phyloP scores from a whole-genome alignment of 495 filamentous ascomycete genomes.

The Hypoxylon cercidicola region DNA sequence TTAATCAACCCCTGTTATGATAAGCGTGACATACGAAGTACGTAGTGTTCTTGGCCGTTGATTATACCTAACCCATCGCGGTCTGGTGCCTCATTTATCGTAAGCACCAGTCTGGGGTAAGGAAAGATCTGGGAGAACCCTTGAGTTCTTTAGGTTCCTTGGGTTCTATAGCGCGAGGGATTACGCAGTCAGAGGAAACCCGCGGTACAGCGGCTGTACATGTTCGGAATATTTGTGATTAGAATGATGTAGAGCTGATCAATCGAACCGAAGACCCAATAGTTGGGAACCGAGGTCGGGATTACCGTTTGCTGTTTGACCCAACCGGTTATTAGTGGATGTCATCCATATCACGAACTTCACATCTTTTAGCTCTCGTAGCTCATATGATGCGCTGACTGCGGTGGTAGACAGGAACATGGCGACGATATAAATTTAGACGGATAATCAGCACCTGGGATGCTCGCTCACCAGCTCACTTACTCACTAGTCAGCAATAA shows the following conservation, averaged over 20 bases:
- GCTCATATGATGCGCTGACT: slow-evolving; percentile 40
- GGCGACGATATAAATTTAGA: slow-evolving; percentile 17
- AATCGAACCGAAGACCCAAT: slow-evolving; percentile 14
- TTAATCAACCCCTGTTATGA: slow-evolving; percentile 8
- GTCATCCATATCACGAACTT: slow-evolving; percentile 20
- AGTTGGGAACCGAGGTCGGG: slow-evolving; percentile 26
- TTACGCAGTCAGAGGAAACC: slow-evolving; percentile 17
- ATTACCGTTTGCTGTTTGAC: slow-evolving; percentile 21
- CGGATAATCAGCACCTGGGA: slow-evolving; percentile 23
- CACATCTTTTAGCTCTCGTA: slow-evolving; percentile 19
- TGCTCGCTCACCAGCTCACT: background rate
- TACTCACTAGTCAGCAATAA: slow-evolving; percentile 21
- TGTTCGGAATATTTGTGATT: slow-evolving; percentile 7
- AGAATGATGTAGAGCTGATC: slow-evolving; percentile 22
- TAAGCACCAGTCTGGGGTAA: slow-evolving; percentile 47
- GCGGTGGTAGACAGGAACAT: slow-evolving; percentile 6
- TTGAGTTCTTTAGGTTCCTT: slow-evolving; percentile 8
- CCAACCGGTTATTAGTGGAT: slow-evolving; percentile 17
- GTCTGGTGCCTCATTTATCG: slow-evolving; percentile 40
- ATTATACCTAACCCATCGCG: slow-evolving; percentile 43
- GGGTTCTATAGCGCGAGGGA: slow-evolving; percentile 19
- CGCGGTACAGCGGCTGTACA: slow-evolving; percentile 31
- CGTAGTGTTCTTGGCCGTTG: slow-evolving; percentile 35
- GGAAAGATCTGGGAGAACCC: slow-evolving; percentile 38
- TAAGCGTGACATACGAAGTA: slow-evolving; percentile 29